A percentile compares a stretch with the other conserved stretches of the same genome.
These are phyloP conservation scores for Murraya paniculata DNA, from an alignment of 345 rosid genomes.

Conservation along the genomic window DNA sequence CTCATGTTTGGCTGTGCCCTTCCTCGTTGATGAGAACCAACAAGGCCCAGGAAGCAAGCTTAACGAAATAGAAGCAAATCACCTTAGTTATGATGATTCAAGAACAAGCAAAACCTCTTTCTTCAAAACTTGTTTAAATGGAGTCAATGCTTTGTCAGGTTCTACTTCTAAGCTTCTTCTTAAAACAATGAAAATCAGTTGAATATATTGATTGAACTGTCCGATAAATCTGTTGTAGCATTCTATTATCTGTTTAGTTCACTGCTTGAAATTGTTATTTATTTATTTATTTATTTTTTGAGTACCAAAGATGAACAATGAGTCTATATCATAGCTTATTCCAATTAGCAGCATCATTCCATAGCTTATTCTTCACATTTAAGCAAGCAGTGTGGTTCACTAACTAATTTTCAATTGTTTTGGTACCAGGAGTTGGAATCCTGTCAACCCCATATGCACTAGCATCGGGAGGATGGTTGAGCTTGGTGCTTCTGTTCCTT, in stretches of 20 bases:
- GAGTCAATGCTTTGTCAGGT: conserved; percentile 48
- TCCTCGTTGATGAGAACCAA: conserved; percentile 20
- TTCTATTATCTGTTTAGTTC: neutral
- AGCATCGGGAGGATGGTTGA: conserved; percentile 92
- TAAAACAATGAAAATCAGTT: neutral
- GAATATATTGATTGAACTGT: too few species aligned
- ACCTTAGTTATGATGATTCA: neutral
- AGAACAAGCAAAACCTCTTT: conserved; percentile 15
- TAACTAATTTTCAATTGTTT: neutral
- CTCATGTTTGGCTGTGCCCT: conserved; percentile 9
- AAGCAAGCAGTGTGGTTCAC: neutral
- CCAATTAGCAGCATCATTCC: neutral
- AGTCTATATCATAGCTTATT: neutral
- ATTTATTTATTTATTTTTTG: neutral
- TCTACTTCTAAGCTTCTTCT: neutral
- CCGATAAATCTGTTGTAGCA: neutral
- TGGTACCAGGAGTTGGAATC: conserved; percentile 73
- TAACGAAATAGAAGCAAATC: conserved; percentile 15
- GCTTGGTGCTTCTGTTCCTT: conserved; percentile 55
- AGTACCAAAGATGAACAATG: neutral
- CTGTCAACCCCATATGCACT: conserved; percentile 81
- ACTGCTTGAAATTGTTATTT: neutral
- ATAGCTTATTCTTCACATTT: neutral
- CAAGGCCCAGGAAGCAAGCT: neutral
- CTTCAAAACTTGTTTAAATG: conserved; percentile 38